Evolutionary conservation across 768 basidiomycete genomes (phyloP), one percentile per base, ranked within the genome.

Genomic region (Termitomyces sp.): DNA sequence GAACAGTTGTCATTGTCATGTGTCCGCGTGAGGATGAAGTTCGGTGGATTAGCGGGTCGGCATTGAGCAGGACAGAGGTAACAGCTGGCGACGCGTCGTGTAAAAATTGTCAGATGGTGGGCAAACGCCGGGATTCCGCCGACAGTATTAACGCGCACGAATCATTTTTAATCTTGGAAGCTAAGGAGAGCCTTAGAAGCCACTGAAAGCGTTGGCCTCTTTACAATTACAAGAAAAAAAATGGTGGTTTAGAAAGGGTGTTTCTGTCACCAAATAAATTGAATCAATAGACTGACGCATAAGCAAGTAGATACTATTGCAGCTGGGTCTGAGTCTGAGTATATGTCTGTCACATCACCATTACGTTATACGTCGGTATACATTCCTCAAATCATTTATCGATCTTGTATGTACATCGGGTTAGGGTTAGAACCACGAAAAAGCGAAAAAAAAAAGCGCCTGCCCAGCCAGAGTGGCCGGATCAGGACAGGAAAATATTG

Each of bases 401-500:
- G 33, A 33, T 12, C 38, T n/a, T 40, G 18, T 40, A 2, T 4
- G 8, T 40, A 4, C 16, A n/a, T 36, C 26, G 10, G 50, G 50
- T 52, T 52, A 52, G 50, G 50, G 50, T 52, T 52, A 52, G 50
- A 7, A 52, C 22, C 6, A 5, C 1, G 18, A 7, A 38, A 24
- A 33, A 28, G 35, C 50, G 33, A 14, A 32, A 38, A 51, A n/a
- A n/a, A 75, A 77, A 75, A 63, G 55, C 66, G 75, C 72, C 74
- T 69, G 61, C 70, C 68, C 73, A 76, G 73, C 74, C 74, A 76
- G 75, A 77, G 76, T 76, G 79, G 77, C 78, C 75, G 66, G 73
- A 76, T 75, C 68, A 73, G 79, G 75, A 81, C 81, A 68, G 82
- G 82, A 74, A 83, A 83, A 83, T 83, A 83, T 22, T 36, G 26